phyloP scores from a whole-genome alignment of 805 yeast species.

The Pichia occidentalis region DNA sequence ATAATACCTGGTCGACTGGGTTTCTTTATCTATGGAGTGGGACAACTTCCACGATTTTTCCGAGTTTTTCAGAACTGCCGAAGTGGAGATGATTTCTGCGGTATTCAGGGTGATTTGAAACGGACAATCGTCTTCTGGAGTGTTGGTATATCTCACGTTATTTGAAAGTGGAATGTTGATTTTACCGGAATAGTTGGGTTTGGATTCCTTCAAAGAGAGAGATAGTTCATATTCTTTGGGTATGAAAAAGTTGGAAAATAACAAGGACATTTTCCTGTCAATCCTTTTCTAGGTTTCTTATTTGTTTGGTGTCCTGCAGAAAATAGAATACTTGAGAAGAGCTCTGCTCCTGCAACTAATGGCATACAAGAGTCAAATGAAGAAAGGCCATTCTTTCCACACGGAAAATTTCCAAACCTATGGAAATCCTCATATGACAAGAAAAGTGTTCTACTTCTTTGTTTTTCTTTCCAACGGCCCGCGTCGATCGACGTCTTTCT shows the following conservation, averaged over 20 bases:
- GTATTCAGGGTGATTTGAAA: conserved; percentile 35
- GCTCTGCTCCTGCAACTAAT: too few species aligned
- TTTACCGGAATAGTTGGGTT: conserved; percentile 41
- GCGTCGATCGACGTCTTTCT: too few species aligned
- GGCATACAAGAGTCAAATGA: too few species aligned
- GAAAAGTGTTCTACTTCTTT: too few species aligned
- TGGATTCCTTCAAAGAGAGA: conserved; percentile 32
- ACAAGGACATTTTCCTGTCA: conserved; percentile 19
- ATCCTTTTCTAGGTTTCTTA: too few species aligned
- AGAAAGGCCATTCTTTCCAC: too few species aligned
- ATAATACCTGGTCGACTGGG: conserved; percentile 31
- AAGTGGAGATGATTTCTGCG: conserved; percentile 35
- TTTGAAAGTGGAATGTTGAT: conserved; percentile 28
- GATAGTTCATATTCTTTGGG: conserved; percentile 35
- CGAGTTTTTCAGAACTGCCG: conserved; percentile 17
- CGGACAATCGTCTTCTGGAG: conserved; percentile 5
- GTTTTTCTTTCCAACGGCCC: too few species aligned
- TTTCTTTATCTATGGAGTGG: conserved; percentile 29
- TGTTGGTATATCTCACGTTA: conserved; percentile 20
- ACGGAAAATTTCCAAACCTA: too few species aligned
- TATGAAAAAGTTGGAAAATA: conserved; percentile 30
- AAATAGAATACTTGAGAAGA: neutral
- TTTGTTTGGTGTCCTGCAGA: neutral
- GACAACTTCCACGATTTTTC: conserved; percentile 8
- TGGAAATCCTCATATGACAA: too few species aligned